Evolutionary conservation across 805 yeast species (phyloP).

Genomic region (Candida silvicultrix): DNA sequence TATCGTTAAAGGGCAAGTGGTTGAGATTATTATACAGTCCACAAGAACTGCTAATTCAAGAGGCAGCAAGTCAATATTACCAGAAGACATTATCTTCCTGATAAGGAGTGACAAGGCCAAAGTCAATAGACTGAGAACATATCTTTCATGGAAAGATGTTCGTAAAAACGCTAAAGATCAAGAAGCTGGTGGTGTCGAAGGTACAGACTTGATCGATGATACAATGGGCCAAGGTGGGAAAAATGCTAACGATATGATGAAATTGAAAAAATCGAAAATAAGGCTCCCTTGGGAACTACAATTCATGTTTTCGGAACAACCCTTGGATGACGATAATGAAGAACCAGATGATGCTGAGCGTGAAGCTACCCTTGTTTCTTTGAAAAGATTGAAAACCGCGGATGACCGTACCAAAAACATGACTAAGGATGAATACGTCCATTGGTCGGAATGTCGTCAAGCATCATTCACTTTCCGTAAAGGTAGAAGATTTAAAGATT

Average conservation of each 20-base stretch:
- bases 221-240: constrained; percentile 33
- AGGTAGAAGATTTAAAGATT: constrained; percentile 89
- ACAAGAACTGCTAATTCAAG: constrained; percentile 70
- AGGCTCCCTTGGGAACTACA: constrained; percentile 93
- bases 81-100: constrained; percentile 90
- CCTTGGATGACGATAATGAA: constrained; percentile 62
- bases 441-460: constrained; percentile 98
- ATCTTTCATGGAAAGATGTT: constrained; percentile 94
- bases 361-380: constrained; percentile 83
- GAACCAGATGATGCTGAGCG: constrained; percentile 82
- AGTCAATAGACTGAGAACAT: constrained; percentile 84
- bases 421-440: constrained; percentile 97
- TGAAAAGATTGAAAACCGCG: constrained; percentile 83
- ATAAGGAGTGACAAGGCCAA: constrained; percentile 93
- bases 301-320: constrained; percentile 90
- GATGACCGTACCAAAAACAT: constrained; percentile 89
- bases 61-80: constrained; percentile 78
- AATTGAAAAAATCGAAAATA: constrained; percentile 69
- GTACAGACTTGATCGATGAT: constrained; percentile 43
- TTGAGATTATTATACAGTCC: constrained; percentile 74
- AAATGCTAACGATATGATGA: constrained; percentile 38
- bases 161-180: constrained; percentile 74
- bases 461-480: constrained; percentile 95
- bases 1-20: constrained; percentile 90
- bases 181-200: constrained; percentile 55